Conservation (phyloP, 2,329 filamentous ascomycete species). For the Aspergillus carbonarius region DNA sequence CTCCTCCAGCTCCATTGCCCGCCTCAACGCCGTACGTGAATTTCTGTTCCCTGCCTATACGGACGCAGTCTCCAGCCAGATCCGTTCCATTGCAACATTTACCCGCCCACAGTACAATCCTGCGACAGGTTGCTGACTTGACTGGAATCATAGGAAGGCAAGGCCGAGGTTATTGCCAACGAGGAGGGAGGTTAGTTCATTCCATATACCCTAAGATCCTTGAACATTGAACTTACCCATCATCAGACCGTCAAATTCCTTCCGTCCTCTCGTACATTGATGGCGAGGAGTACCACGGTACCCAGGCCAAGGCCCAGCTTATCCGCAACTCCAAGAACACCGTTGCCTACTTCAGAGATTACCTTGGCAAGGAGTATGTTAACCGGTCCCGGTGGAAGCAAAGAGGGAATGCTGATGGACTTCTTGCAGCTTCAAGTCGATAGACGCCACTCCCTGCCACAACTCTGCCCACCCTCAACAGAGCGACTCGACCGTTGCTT, state of each 20-base stretch:
- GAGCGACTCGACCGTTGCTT: constrained; percentile 68
- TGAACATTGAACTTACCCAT: constrained; percentile 17
- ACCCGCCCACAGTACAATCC: neutral
- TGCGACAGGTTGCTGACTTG: neutral
- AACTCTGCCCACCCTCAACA: constrained; percentile 87
- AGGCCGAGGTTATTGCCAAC: constrained; percentile 97
- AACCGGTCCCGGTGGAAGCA: neutral
- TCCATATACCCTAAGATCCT: neutral
- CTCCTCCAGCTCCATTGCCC: constrained; percentile 96
- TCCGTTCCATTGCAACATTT: neutral
- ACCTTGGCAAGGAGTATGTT: constrained; percentile 81
- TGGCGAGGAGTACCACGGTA: constrained; percentile 94
- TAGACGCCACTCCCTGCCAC: constrained; percentile 94
- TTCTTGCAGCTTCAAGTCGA: constrained; percentile 73
- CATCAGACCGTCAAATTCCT: constrained; percentile 88
- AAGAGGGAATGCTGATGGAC: constrained; percentile 12
- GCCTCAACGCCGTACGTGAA: constrained; percentile 61
- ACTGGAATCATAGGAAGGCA: constrained; percentile 65
- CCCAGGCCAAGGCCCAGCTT: constrained; percentile 91
- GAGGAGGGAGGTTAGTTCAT: constrained; percentile 73
- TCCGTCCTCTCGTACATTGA: constrained; percentile 91
- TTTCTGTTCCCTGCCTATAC: neutral
- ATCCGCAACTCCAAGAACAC: constrained; percentile 92
- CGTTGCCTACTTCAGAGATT: constrained; percentile 93
- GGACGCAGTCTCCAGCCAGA: neutral